Base-by-base conservation (phyloP, 1,284 basidiomycete genomes). In the Peniophora sp. region DNA sequence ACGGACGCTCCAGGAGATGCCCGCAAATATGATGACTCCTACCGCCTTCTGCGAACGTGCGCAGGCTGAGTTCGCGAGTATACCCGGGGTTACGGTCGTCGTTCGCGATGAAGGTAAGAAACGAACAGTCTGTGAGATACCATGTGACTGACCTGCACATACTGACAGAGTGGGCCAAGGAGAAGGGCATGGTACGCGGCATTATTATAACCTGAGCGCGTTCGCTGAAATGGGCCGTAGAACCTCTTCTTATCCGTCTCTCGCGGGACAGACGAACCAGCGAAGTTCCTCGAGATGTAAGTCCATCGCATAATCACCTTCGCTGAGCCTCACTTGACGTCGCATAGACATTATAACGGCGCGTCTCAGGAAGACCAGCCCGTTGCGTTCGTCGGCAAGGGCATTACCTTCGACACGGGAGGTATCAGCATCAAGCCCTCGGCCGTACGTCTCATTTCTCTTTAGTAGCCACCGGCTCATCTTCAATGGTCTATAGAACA, bases 401-500 rank as follows among this genome's bases (percentile, higher is more conserved):
- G 90, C 52, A 86, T 93, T 62, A 92, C 89, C 3, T 92, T 92
- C 55, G 91, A 94, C 66, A 83, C 85, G 3, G 92, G 92, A 73
- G 92, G 92, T 60, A 94, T 95, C 65, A 88, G 85, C 54, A 68
- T 95, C 65, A 95, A 95, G 70, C 81, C 86, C 17, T 67, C 77
- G 38, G 74, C 78, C 25, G 91, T 91, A 67, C 61, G 79, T 22
- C 3, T n/a, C 25, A 43, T 41, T 20, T 6, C 38, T 41, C 16
- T 8, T 32, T 16, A 41, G n/a, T 41, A 16, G n/a, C 20, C n/a
- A n/a, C 32, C 17, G 34, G 3, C 50, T 6, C 58, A 49, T 12
- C 43, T 14, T 12, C 35, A 25, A 53, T 25, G 34, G 50, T 19
- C 36, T 22, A 43, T 36, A 86, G 82, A 76, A 69, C 51, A 89